Percentiles rank a stretch among this genome's conserved stretches.
Conservation (phyloP, 176 grass and related monocot species). For the Musa troglodytarum region DNA sequence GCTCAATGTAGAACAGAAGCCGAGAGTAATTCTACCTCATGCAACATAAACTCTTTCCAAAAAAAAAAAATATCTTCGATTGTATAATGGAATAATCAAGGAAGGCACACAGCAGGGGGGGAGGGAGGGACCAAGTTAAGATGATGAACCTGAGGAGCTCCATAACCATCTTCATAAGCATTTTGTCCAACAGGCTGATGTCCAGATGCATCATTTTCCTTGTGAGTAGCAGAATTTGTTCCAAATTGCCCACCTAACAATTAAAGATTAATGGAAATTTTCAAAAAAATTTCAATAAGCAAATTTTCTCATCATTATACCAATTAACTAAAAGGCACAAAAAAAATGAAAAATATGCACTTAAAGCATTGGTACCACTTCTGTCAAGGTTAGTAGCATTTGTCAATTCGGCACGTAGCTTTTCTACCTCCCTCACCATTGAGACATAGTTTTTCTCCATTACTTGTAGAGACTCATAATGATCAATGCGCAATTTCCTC, state of each 20-base stretch:
- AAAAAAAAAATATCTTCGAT: too few relatives aligned
- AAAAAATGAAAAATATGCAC: constrained; percentile 10
- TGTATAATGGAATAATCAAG: background rate
- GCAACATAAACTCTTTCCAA: too few relatives aligned
- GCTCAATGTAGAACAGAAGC: background rate
- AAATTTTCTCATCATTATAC: background rate
- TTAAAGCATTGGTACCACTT: constrained; percentile 23
- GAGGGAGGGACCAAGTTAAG: background rate
- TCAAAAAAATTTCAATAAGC: background rate
- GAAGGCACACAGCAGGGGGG: background rate
- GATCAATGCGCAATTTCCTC: constrained; percentile 71
- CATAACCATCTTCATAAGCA: constrained; percentile 51
- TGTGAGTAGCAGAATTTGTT: constrained; percentile 30
- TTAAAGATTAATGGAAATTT: background rate
- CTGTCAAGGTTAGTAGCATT: constrained; percentile 49
- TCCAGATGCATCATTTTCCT: constrained; percentile 47
- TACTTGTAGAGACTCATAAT: constrained; percentile 69
- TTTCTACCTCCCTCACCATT: constrained; percentile 85
- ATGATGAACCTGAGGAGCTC: constrained; percentile 38
- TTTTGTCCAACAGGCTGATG: constrained; percentile 37
- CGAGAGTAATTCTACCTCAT: too few relatives aligned
- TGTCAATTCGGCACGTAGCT: constrained; percentile 76
- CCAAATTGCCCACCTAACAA: constrained; percentile 43
- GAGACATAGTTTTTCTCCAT: constrained; percentile 80
- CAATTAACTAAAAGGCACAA: background rate